A percentile compares a stretch with the other conserved stretches of the same genome.
Evolutionary conservation across 768 basidiomycete genomes (phyloP).

Genomic region (Inosperma sp.): DNA sequence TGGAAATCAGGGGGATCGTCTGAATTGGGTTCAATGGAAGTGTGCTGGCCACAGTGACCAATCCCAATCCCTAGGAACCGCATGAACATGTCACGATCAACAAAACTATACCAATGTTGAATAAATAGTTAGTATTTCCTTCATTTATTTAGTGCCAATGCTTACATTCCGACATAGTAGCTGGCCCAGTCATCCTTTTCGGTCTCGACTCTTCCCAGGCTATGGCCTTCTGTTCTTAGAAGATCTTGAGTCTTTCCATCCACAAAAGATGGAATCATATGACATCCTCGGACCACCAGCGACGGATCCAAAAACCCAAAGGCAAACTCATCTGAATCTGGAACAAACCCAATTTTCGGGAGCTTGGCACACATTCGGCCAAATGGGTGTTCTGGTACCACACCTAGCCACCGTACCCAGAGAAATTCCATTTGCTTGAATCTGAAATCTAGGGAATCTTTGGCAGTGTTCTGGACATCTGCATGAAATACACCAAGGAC

Average conservation of each 20-base stretch:
- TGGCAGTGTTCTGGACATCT: not conserved
- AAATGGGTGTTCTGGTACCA: constrained; percentile 18
- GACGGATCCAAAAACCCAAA: constrained; percentile 31
- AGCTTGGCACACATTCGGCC: constrained; percentile 28
- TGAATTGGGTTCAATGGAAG: not conserved
- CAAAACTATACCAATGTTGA: not conserved
- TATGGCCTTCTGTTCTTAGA: constrained; percentile 7
- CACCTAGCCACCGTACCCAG: constrained; percentile 35
- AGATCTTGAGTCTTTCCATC: constrained; percentile 15
- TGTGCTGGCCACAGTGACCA: not conserved
- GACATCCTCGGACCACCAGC: constrained; percentile 25
- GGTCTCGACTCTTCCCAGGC: not conserved
- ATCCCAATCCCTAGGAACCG: not conserved
- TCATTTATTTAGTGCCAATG: constrained; percentile 7
- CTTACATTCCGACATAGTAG: not conserved
- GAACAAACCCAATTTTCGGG: constrained; percentile 34
- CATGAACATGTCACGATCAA: constrained; percentile 9
- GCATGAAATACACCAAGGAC: constrained; percentile 15
- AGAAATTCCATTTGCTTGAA: constrained; percentile 32
- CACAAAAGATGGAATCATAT: constrained; percentile 27
- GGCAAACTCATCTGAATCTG: constrained; percentile 12
- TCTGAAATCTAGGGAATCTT: constrained; percentile 9
- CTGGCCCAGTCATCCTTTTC: not conserved
- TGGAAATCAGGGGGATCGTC: not conserved
- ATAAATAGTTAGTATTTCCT: not conserved